Base-by-base conservation (phyloP, 805 yeast species). In the Metschnikowia dekortorum region DNA sequence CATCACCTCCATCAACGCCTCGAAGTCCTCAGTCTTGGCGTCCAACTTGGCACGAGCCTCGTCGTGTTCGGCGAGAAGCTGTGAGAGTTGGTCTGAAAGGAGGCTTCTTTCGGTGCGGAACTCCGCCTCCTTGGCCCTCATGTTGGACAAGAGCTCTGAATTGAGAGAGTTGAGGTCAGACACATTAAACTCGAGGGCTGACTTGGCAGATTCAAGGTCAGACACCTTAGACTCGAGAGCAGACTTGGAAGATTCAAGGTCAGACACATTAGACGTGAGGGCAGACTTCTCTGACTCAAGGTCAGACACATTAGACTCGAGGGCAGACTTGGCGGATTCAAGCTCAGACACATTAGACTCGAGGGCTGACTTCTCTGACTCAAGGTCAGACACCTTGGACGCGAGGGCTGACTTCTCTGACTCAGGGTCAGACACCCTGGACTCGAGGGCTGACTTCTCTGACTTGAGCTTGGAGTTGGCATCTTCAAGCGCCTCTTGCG, bases 111-210 rank as follows among this genome's bases (percentile, higher is more conserved):
- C 91, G 35, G 71, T 71, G 2, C 73, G 67, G 54, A 78, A 78
- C 44, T 84, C 90, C 9, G 61, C 61, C 56, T 86, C 90, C 54
- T 85, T 78, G 32, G 83, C 76, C 0, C 85, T 69, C 82, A 87
- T 75, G 59, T 85, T 86, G 16, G 84, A 87, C 11, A 84, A 64
- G 22, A 88, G 66, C 56, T 86, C 90, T 31, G 76, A 71, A 60
- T 85, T 86, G 73, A 82, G 75, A 5, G 56, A 53, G 13, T 45
- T 50, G 51, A 46, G 60, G 63, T 49, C 72, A 53, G 47, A 33
- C 8, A 51, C 42, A 38, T 54, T 68, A 65, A 45, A 56, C 51
- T 36, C 52, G 32, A 46, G 32, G 16, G 14, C 14, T 2, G 22
- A 22, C 22, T 22, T 22, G 22, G 22, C 22, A 6, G 39, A 37